Conservation (phyloP, 2,329 filamentous ascomycete species). For the Metarhizium humberi region DNA sequence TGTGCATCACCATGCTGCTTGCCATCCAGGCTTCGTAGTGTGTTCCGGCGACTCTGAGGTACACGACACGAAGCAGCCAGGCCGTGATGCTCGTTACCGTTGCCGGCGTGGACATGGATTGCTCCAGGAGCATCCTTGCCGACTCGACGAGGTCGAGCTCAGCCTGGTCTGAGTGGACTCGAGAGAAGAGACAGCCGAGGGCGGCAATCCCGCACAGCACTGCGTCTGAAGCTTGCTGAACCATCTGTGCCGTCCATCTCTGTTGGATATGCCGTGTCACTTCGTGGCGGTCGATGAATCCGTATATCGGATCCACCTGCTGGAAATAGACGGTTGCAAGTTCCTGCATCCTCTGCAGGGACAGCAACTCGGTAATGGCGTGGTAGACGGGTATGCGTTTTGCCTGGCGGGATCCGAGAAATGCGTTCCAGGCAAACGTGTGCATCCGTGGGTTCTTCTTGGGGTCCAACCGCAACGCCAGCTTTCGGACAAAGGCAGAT, state of each 20-base stretch:
- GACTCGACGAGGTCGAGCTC: constrained; percentile 36
- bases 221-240: constrained; percentile 30
- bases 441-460: constrained; percentile 42
- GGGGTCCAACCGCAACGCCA: constrained; percentile 44
- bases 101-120: not conserved
- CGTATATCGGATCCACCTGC: constrained; percentile 42
- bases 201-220: constrained; percentile 47
- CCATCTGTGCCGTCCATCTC: constrained; percentile 23
- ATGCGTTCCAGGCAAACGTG: constrained; percentile 46
- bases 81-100: constrained; percentile 28
- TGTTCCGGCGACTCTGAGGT: constrained; percentile 42
- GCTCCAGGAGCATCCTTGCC: not conserved
- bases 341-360: constrained; percentile 24
- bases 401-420: constrained; percentile 24
- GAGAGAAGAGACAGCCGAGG: constrained; percentile 42
- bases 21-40: constrained; percentile 49
- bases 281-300: constrained; percentile 31
- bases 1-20: constrained; percentile 47
- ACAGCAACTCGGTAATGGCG: not conserved
- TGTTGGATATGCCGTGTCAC: constrained; percentile 19
- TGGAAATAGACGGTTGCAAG: constrained; percentile 40
- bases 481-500: constrained; percentile 42
- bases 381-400: constrained; percentile 14
- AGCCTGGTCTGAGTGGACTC: constrained; percentile 25
- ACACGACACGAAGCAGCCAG: constrained; percentile 44